Percentiles rank a stretch among this genome's conserved stretches.
These are phyloP conservation scores for Candida freyschussii DNA, from an alignment of 1,139 yeast species.

Conservation along the genomic window DNA sequence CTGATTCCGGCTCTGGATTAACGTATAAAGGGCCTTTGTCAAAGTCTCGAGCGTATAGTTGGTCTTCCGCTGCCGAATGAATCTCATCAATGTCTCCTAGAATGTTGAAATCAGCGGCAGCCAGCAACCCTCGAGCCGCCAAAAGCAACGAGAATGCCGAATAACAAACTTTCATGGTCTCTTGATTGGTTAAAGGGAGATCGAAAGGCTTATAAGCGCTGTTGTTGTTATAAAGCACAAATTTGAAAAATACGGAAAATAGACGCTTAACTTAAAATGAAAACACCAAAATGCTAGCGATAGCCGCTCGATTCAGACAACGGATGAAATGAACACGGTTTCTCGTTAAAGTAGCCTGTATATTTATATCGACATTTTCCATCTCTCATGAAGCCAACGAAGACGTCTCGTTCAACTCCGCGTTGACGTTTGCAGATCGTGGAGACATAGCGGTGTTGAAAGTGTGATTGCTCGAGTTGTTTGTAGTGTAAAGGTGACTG, in stretches of 20 bases:
- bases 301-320: no score
- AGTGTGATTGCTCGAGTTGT: conserved; percentile 16
- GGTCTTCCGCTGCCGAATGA: conserved; percentile 1
- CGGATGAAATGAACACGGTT: no score
- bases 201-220: neutral
- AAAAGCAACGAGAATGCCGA: neutral
- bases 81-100: no score
- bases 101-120: no score
- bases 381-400: no score
- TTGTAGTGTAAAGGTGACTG: conserved; percentile 10
- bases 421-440: no score
- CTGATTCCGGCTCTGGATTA: conserved; percentile 18
- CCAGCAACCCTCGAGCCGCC: no score
- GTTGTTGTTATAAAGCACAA: neutral
- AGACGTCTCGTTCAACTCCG: no score
- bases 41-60: conserved; percentile 11
- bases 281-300: neutral
- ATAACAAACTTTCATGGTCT: neutral
- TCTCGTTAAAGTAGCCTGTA: no score
- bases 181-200: neutral
- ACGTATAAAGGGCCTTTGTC: conserved; percentile 20
- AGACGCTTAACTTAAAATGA: neutral
- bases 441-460: conserved; percentile 12
- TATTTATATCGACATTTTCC: no score
- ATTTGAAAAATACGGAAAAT: neutral